Conservation (phyloP, 257 asterid genomes). For the Misopates orontium region DNA sequence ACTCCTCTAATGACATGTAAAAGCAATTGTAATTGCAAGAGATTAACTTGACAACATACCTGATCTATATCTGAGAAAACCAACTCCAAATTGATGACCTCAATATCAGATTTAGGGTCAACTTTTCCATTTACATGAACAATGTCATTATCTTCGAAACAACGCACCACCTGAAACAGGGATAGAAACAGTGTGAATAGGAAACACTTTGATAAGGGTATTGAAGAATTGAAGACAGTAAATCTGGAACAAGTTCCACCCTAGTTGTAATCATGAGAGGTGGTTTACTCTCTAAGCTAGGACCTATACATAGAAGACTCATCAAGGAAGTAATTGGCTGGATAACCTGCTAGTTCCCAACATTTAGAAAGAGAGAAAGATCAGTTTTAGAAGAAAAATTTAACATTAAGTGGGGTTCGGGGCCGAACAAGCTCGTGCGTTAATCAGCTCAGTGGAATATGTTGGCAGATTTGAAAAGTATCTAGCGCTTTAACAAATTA, state of each 20-base stretch:
- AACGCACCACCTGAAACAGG: slow-evolving; percentile 76
- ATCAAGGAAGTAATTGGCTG: slow-evolving; percentile 1
- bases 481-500: slow-evolving; percentile 7
- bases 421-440: neutral
- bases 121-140: slow-evolving; percentile 90
- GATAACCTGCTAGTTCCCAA: neutral
- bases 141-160: slow-evolving; percentile 97
- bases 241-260: neutral
- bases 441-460: neutral
- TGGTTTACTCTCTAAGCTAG: neutral
- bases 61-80: slow-evolving; percentile 94
- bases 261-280: slow-evolving; percentile 13
- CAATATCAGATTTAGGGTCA: slow-evolving; percentile 93
- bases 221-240: neutral
- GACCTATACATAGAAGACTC: neutral
- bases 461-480: slow-evolving; percentile 5
- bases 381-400: neutral
- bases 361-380: neutral
- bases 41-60: slow-evolving; percentile 49
- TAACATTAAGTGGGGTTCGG: neutral
- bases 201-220: neutral
- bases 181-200: slow-evolving; percentile 20
- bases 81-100: slow-evolving; percentile 87
- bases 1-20: slow-evolving; percentile 15
- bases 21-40: slow-evolving; percentile 21